Base-by-base conservation (phyloP, 208 protist genomes). In the Sergeia podlipaevii region DNA sequence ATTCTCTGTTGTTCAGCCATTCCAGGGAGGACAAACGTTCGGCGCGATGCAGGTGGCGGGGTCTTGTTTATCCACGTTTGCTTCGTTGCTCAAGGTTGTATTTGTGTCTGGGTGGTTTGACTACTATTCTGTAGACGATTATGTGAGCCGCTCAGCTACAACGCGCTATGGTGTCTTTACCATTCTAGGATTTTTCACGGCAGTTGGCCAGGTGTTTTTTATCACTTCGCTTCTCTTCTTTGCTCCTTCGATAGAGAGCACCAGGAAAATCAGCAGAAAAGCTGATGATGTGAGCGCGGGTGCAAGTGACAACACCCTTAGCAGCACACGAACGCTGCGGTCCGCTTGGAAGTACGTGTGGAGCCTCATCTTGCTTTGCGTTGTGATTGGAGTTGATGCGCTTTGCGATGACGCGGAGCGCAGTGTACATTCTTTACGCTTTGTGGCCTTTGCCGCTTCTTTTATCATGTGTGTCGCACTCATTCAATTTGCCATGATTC, bases 1-100 rank as follows among this genome's bases (percentile, higher is more conserved):
- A 21, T 95, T 85, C 57, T 51, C 24, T 24, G 47, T 88, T 3
- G 91, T 87, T 44, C 70, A 89, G 53, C 83, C 81, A 8, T 91
- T 92, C 38, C 37, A 60, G 10, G 84, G 80, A 10, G 84, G 81
- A 2, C 65, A 77, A 17, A 41, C 49, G 3, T 95, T 92, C 75
- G 67, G 85, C 2, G 21, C 74, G 2, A 69, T 88, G 65, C 88
- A 95, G 55, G 70, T 62, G 13, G 58, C 65, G 1, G 88, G 79
- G 24, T 91, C 80, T 54, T 48, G 23, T 21, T 43, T 70, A 3
- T 50, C 72, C 1, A 56, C 63, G 10, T 36, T 76, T 15, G 45
- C 72, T 0, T 58, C 59, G 23, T 41, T 74, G 5, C 48, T 74
- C 15, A 72, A 76, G 45, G 67, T 77, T 28, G 26, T 85, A 13